phyloP scores from a whole-genome alignment of 352 stramenopile genomes.

The Lagenidium giganteum region DNA sequence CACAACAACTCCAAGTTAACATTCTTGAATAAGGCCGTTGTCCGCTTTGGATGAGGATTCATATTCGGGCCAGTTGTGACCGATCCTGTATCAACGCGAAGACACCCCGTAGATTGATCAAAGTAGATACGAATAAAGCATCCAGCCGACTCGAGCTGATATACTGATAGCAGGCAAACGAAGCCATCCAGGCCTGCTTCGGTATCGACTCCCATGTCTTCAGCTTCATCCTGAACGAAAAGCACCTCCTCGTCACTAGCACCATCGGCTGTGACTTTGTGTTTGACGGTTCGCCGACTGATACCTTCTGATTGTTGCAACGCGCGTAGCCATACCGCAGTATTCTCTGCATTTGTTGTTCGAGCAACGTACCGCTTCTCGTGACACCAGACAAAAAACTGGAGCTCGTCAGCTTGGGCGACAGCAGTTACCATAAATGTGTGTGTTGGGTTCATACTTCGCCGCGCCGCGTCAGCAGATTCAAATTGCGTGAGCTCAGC shows the following conservation, averaged over 20 bases:
- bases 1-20: constrained; percentile 44
- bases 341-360: constrained; percentile 17
- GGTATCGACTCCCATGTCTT: background rate
- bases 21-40: constrained; percentile 54
- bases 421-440: constrained; percentile 44
- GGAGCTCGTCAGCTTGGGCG: constrained; percentile 17
- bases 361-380: constrained; percentile 28
- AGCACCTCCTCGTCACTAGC: constrained; percentile 19
- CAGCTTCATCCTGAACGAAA: constrained; percentile 17
- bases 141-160: constrained; percentile 52
- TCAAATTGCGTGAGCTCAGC: constrained; percentile 50
- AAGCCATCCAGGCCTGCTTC: constrained; percentile 34
- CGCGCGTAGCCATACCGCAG: constrained; percentile 58
- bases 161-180: constrained; percentile 66
- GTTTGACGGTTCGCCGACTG: constrained; percentile 21
- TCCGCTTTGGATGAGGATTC: constrained; percentile 47
- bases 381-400: constrained; percentile 50
- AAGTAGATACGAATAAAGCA: constrained; percentile 76
- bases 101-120: constrained; percentile 48
- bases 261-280: constrained; percentile 16
- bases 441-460: constrained; percentile 23
- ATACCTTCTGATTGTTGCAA: constrained; percentile 44
- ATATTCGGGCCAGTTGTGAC: constrained; percentile 46
- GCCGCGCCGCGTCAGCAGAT: constrained; percentile 25
- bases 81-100: constrained; percentile 61